These are phyloP conservation scores for Laburnicola sp. DNA, from an alignment of 2,329 filamentous ascomycete species.

Conservation along the genomic window DNA sequence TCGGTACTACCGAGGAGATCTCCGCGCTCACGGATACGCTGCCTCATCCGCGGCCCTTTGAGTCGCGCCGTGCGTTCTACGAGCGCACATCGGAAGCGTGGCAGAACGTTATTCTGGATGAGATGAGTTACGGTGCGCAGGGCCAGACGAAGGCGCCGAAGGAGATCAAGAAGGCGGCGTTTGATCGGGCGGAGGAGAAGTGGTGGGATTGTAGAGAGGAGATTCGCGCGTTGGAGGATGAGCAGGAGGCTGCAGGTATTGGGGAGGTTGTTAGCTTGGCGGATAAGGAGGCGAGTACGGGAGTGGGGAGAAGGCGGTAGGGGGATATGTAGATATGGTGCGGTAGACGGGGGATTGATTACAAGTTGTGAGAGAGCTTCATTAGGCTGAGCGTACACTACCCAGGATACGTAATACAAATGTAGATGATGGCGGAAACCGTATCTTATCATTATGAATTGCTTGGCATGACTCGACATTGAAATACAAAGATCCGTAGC, in stretches of 20 bases:
- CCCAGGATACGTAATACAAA: too few species aligned
- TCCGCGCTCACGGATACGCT: constrained; percentile 68
- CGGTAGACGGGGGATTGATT: too few species aligned
- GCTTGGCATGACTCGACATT: too few species aligned
- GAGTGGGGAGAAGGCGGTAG: constrained; percentile 40
- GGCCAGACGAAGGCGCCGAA: constrained; percentile 74
- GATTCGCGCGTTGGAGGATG: constrained; percentile 86
- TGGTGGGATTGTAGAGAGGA: constrained; percentile 99
- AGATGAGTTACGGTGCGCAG: constrained; percentile 61
- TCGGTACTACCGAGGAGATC: constrained; percentile 56
- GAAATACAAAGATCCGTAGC: too few species aligned
- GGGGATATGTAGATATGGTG: too few species aligned
- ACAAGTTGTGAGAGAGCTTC: too few species aligned
- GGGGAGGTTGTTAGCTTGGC: constrained; percentile 89
- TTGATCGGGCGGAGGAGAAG: constrained; percentile 89
- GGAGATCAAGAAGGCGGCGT: constrained; percentile 89
- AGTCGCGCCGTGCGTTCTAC: constrained; percentile 90
- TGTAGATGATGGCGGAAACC: too few species aligned
- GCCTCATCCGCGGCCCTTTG: constrained; percentile 80
- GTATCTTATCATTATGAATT: too few species aligned
- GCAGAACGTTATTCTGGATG: constrained; percentile 83
- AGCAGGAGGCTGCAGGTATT: constrained; percentile 93
- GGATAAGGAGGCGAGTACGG: constrained; percentile 60
- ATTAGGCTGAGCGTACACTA: too few species aligned
- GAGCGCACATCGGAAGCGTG: constrained; percentile 82